A percentile compares a stretch with the other conserved stretches of the same genome.
Evolutionary conservation across 2,329 filamentous ascomycete species (phyloP).

Genomic region (Massarina eburnea): DNA sequence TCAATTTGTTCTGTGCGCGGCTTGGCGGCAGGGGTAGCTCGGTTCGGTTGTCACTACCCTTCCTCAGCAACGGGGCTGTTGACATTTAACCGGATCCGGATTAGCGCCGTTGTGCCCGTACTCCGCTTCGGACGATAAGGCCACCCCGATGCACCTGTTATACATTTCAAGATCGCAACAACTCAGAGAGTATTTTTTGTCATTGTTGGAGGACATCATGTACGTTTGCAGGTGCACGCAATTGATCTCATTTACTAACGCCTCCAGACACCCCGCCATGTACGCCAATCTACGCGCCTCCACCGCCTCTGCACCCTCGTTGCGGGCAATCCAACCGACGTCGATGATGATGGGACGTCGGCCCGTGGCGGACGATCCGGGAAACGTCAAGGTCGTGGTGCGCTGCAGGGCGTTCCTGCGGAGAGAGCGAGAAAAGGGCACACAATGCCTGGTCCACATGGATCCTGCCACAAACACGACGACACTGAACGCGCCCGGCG

Average conservation of each 20-base stretch:
- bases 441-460: constrained; percentile 89
- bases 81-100: constrained; percentile 29
- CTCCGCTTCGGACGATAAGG: constrained; percentile 4
- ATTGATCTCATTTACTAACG: not conserved
- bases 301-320: constrained; percentile 48
- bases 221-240: not conserved
- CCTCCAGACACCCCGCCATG: constrained; percentile 21
- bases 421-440: constrained; percentile 77
- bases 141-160: constrained; percentile 33
- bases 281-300: constrained; percentile 32
- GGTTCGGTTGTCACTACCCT: constrained; percentile 13
- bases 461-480: constrained; percentile 84
- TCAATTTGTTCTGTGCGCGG: constrained; percentile 21
- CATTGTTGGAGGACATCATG: constrained; percentile 27
- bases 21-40: constrained; percentile 31
- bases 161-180: constrained; percentile 31
- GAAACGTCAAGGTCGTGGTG: constrained; percentile 56
- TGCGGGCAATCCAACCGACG: constrained; percentile 45
- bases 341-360: constrained; percentile 31
- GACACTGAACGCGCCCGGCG: constrained; percentile 70
- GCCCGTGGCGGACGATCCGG: constrained; percentile 44
- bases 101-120: constrained; percentile 18
- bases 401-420: constrained; percentile 51
- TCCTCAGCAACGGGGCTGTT: constrained; percentile 29
- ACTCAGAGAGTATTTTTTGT: constrained; percentile 22